Evolutionary conservation across 148 eudicot species (phyloP), one percentile per base, ranked within the genome.

Genomic region (Selenicereus undatus): DNA sequence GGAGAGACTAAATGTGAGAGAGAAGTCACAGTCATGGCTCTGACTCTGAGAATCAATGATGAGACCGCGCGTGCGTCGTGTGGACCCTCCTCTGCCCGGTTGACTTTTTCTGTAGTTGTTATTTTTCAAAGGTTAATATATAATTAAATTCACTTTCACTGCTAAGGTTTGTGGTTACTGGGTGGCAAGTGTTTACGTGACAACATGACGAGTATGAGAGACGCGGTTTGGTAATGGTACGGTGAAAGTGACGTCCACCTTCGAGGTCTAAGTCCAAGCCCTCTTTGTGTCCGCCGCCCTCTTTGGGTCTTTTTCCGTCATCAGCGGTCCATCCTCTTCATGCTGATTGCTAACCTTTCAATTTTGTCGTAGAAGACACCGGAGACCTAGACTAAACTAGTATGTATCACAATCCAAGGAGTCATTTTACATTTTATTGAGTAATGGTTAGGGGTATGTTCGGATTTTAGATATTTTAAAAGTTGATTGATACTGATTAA

Each of bases 1-100:
- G 58, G 11, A 60, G 42, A 75, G 29, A 18, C 18, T 76, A 82
- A 76, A 56, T 71, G 70, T 70, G 80, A 54, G 22, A 12, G 45
- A 14, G 68, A 20, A 81, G 83, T 73, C 82, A 24, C 62, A 42
- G 51, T 81, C 78, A 26, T 65, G 77, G 78, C 78, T 75, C 78
- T 75, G 79, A 81, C 75, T 81, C 80, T 76, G 76, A 82, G 80
- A 43, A 27, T 8, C 32, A 22, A 80, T 29, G 24, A 64, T 64
- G 27, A 64, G n/a, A 73, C 73, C 73, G 29, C 65, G 86, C 86
- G 83, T 80, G 86, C 83, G 32, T 80, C 73, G 52, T 64, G 68
- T 64, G 68, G 68, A 64, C 68, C 68, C 68, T 64, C 5, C 27
- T n/a, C 68, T 64, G 68, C 68, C 68, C 68, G 29, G 68, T 64